Conservation (phyloP, 495 filamentous ascomycete genomes). For the Podospora pseudopauciseta region DNA sequence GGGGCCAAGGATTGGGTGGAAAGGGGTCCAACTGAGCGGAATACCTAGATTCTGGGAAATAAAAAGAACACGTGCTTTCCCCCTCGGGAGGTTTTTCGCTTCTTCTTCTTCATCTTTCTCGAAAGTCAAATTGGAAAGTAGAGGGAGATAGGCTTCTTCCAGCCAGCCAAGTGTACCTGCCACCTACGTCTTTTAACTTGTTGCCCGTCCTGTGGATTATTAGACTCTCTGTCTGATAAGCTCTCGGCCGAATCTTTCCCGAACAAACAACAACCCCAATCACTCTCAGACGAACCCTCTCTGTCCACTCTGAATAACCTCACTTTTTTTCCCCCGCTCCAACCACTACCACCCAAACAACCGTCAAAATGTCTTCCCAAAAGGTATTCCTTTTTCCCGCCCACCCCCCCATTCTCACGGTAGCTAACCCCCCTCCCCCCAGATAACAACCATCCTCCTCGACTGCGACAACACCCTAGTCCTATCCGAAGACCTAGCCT, state of each 20-base stretch:
- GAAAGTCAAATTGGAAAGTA: not conserved
- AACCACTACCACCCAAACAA: not conserved
- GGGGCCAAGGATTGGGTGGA: too few relatives aligned
- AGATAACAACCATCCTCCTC: slow-evolving; percentile 64
- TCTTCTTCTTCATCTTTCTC: not conserved
- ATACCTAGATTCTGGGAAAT: not conserved
- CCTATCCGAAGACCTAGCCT: slow-evolving; percentile 86
- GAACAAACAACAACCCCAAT: not conserved
- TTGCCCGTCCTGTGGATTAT: too few relatives aligned
- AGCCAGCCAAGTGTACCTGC: not conserved
- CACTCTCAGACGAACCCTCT: not conserved
- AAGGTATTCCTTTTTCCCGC: slow-evolving; percentile 11
- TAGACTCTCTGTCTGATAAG: not conserved
- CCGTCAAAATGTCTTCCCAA: slow-evolving; percentile 13
- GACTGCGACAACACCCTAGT: slow-evolving; percentile 98
- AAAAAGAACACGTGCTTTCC: not conserved
- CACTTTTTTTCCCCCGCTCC: not conserved
- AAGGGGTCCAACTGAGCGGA: not conserved
- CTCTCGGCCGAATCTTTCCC: not conserved
- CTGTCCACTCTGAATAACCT: not conserved
- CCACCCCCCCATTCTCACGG: not conserved
- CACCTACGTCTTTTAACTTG: not conserved
- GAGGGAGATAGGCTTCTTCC: not conserved
- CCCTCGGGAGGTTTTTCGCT: not conserved
- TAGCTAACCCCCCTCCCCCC: not conserved